Base-by-base conservation (phyloP, 2,329 filamentous ascomycete species). In the Zarea fungicola region DNA sequence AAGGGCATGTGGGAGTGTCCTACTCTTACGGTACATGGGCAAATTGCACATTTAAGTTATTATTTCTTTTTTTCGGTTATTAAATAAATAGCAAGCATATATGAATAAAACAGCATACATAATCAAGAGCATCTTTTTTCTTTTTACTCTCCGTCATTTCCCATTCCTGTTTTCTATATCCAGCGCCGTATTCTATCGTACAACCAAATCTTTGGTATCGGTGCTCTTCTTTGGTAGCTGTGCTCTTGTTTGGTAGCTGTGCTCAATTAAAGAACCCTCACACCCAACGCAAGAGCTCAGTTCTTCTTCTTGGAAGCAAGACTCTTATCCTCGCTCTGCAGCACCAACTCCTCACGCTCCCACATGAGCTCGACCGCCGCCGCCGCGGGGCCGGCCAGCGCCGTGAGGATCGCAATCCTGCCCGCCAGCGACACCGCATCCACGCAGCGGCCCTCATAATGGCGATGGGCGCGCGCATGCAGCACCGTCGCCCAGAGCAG, bases 351-450 rank as follows among this genome's bases (percentile, higher is more conserved):
- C 31, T 58, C 56, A 6, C 56, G 51, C 48, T 56, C 54, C 56
- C 56, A 56, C 52, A 56, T 52, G 28, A 58, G 37, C 47, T 53
- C 50, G 3, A 56, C 53, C 6, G 54, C 55, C 5, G 56, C 46
- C 3, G 50, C 55, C 1, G 50, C 49, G 2, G 55, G 56, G 4
- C 56, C 52, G 8, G 46, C 37, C 25, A 56, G 11, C 10, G 47
- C 43, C 13, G 48, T 39, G 22, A 58, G 39, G n/a, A 40, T 28
- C 10, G n/a, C 51, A 8, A 49, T 37, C 39, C 49, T 54, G 32
- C 1, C 16, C 10, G 43, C 4, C 3, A 54, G 13, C 34, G 21
- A 13, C 11, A 43, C 3, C 13, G 23, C 25, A 22, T 40, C 31
- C 6, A 47, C 19, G 5, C 26, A 36, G 10, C 42, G 40, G 28